phyloP scores from a whole-genome alignment of 805 yeast genomes.

The Candida krabiensis region DNA sequence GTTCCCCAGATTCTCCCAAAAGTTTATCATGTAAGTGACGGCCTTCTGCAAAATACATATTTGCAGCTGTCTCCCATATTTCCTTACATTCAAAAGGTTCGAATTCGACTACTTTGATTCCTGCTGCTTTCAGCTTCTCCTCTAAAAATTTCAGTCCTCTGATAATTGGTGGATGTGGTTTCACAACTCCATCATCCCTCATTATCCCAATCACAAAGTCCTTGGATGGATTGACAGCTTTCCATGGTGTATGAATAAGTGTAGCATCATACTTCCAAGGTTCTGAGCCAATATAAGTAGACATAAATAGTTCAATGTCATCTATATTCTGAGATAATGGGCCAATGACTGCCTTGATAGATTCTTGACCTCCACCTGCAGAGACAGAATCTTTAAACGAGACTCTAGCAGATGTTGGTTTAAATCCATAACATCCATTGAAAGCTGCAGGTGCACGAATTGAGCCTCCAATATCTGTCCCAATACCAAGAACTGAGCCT shows the following conservation, averaged over 20 bases:
- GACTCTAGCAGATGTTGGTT: conserved; percentile 40
- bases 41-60: conserved; percentile 67
- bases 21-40: conserved; percentile 52
- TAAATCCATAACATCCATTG: conserved; percentile 53
- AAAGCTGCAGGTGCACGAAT: conserved; percentile 59
- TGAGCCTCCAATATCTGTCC: conserved; percentile 65
- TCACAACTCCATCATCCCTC: conserved; percentile 61
- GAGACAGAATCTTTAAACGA: conserved; percentile 27
- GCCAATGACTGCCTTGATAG: conserved; percentile 37
- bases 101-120: conserved; percentile 54
- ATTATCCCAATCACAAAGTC: conserved; percentile 58
- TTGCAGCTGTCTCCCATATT: conserved; percentile 57
- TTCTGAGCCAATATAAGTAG: conserved; percentile 19
- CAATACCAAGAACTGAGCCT: conserved; percentile 58
- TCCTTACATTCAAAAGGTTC: conserved; percentile 56
- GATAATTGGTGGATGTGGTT: conserved; percentile 63
- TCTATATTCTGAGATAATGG: conserved; percentile 50
- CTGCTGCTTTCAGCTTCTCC: conserved; percentile 55
- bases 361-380: conserved; percentile 25
- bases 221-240: conserved; percentile 33
- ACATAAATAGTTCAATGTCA: conserved; percentile 51
- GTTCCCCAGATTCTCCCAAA: conserved; percentile 66
- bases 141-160: conserved; percentile 55
- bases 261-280: conserved; percentile 40
- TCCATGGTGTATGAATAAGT: conserved; percentile 44